Conservation (phyloP, 1,284 basidiomycete species). For the Ceratobasidium sp. region DNA sequence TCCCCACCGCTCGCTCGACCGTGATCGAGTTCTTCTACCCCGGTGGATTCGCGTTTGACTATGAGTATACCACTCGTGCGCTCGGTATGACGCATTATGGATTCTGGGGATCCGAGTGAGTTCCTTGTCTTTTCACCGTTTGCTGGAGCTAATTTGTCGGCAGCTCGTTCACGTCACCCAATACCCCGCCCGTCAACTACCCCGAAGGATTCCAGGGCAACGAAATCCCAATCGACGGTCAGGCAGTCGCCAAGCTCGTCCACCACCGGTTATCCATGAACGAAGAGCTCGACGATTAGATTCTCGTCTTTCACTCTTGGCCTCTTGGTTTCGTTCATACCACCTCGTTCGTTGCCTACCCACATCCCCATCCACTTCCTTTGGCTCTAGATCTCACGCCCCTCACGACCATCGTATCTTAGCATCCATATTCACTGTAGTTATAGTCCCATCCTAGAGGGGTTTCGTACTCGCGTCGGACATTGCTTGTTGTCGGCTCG, state of each 20-base stretch:
- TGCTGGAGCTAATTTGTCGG: slow-evolving; percentile 19
- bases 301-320: slow-evolving; percentile 4
- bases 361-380: background rate
- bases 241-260: slow-evolving; percentile 40
- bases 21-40: slow-evolving; percentile 85
- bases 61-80: slow-evolving; percentile 74
- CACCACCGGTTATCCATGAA: slow-evolving; percentile 34
- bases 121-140: background rate
- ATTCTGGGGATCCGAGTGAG: slow-evolving; percentile 78
- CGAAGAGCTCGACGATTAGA: slow-evolving; percentile 35
- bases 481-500: slow-evolving; percentile 3
- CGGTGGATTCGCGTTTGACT: slow-evolving; percentile 79
- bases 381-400: background rate
- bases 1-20: slow-evolving; percentile 65
- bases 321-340: slow-evolving; percentile 9
- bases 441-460: slow-evolving; percentile 18
- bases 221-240: slow-evolving; percentile 50
- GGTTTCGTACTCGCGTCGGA: background rate
- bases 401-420: background rate
- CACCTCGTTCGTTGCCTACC: background rate
- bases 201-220: slow-evolving; percentile 56
- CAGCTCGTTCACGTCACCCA: slow-evolving; percentile 34
- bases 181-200: slow-evolving; percentile 44
- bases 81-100: slow-evolving; percentile 77
- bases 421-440: slow-evolving; percentile 25